Base-by-base conservation (phyloP, 352 stramenopile genomes). In the Phytophthora foliorum region DNA sequence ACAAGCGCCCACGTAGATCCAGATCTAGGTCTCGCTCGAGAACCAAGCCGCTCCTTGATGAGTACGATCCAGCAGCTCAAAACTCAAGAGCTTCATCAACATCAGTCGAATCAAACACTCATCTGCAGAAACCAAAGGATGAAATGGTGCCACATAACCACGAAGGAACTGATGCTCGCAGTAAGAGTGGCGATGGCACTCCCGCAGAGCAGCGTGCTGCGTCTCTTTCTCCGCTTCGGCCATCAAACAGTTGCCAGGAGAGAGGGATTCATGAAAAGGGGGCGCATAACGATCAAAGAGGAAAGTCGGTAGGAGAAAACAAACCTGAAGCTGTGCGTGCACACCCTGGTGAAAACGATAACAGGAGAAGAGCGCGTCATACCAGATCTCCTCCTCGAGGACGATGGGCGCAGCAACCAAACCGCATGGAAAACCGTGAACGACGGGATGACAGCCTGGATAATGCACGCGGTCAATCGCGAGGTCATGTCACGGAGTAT, bases 1-100 rank as follows among this genome's bases (percentile, higher is more conserved):
- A 50, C n/a, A 72, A 72, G 4, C 66, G 56, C 6, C 34, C 50
- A 29, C 50, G 46, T 57, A 34, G n/a, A 17, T 45, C 53, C 53
- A 60, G 44, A 57, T 70, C 67, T 25, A 54, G 61, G 24, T 78
- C 71, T 14, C 69, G 65, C 34, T 69, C 65, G 45, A 55, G 38
- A 13, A 48, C 55, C 10, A 67, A 63, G 29, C 61, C 54, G 17
- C 59, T 57, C 44, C 36, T 57, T 24, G 42, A 11, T 24, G 36
- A 62, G 19, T 32, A 63, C 36, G 58, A 67, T 21, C 24, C 34
- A 46, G 39, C 39, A 46, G n/a, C n/a, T 24, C 19, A 22, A 13
- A 54, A 13, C 34, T 50, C 54, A 34, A 6, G 48, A 58, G 38
- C 39, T 25, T 46, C 39, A 13, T 46, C 34, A 17, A n/a, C 9